Conservation (phyloP, 352 stramenopile species). For the Globisporangium uncinulatum region DNA sequence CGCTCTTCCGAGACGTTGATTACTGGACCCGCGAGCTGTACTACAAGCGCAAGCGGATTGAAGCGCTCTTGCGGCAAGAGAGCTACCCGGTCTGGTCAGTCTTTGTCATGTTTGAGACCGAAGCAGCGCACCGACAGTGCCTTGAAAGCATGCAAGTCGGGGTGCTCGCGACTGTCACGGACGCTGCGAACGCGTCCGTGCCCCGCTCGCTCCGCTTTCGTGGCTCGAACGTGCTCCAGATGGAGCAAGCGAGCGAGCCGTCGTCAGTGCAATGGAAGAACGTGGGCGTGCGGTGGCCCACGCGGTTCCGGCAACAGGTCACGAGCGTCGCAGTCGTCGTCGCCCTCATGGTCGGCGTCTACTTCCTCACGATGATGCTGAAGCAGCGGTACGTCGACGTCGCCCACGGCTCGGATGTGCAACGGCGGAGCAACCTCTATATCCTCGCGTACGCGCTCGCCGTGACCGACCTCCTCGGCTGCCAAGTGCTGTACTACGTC, state of each 20-base stretch:
- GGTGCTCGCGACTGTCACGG: slow-evolving; percentile 36
- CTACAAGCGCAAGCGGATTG: slow-evolving; percentile 31
- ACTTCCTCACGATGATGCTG: slow-evolving; percentile 35
- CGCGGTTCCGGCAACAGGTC: slow-evolving; percentile 37
- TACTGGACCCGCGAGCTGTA: slow-evolving; percentile 62
- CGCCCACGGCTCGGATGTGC: slow-evolving; percentile 14
- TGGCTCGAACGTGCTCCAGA: slow-evolving; percentile 55
- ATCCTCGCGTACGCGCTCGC: slow-evolving; percentile 46
- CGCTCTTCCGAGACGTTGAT: slow-evolving; percentile 39
- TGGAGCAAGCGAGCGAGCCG: slow-evolving; percentile 62
- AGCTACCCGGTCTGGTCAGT: slow-evolving; percentile 63
- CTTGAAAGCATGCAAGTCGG: slow-evolving; percentile 44
- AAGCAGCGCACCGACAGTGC: slow-evolving; percentile 50
- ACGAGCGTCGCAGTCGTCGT: slow-evolving; percentile 39
- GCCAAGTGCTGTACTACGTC: slow-evolving; percentile 53
- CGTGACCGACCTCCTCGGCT: slow-evolving; percentile 54
- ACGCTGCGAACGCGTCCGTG: slow-evolving; percentile 26
- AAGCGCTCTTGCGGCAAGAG: slow-evolving; percentile 26
- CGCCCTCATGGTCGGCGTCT: slow-evolving; percentile 48
- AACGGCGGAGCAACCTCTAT: slow-evolving; percentile 40
- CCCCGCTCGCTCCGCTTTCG: slow-evolving; percentile 49
- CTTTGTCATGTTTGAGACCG: slow-evolving; percentile 75
- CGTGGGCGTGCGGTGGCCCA: slow-evolving; percentile 33
- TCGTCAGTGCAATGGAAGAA: slow-evolving; percentile 70
- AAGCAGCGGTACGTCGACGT: slow-evolving; percentile 31